Evolutionary conservation across 179 eudicot genomes (phyloP), one percentile per base, ranked within the genome.

Genomic region (Actinidia arguta): DNA sequence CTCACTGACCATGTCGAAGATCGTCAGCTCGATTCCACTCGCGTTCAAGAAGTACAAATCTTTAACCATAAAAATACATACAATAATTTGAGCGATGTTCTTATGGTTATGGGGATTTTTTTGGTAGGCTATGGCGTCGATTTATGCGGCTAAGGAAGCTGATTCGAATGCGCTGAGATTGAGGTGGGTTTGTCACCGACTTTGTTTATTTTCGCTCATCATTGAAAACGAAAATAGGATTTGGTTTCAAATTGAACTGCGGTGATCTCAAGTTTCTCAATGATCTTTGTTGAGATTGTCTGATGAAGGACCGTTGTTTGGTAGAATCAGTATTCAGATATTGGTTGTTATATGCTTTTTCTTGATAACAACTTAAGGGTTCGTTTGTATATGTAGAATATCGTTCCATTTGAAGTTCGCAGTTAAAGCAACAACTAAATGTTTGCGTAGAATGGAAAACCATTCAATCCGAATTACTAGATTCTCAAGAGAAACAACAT

Each of bases 1-100:
- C 97, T 94, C 80, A 96, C 98, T 75, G 99, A 96, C 73, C 98
- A 93, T 82, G 98, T 94, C 80, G 98, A 95, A 80, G 99, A 95
- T 86, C 98, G 98, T 44, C 99, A 95, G 87, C 98, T 95, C 24
- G 94, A 95, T 78, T 95, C 99, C 82, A 89, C 98, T 51, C 92
- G 99, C 76, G 99, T 95, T 67, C 98, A 95, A 83, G 92, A 93
- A 91, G 97, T 94, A 50, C 52, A n/a, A n/a, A n/a, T n/a, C n/a
- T n/a, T n/a, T n/a, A 7, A 0, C 5, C 16, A 5, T 17, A 54
- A 1, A 20, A 9, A 31, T 64, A 12, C 16, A 24, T 10, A 36
- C 44, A 36, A 6, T 67, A 47, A 36, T 46, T 20, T 8, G 13
- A 39, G 12, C n/a, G 6, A 2, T 75, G 4, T 63, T 36, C 22